Evolutionary conservation across 2,329 filamentous ascomycete species (phyloP).

Genomic region (Arthrinium phaeospermum): DNA sequence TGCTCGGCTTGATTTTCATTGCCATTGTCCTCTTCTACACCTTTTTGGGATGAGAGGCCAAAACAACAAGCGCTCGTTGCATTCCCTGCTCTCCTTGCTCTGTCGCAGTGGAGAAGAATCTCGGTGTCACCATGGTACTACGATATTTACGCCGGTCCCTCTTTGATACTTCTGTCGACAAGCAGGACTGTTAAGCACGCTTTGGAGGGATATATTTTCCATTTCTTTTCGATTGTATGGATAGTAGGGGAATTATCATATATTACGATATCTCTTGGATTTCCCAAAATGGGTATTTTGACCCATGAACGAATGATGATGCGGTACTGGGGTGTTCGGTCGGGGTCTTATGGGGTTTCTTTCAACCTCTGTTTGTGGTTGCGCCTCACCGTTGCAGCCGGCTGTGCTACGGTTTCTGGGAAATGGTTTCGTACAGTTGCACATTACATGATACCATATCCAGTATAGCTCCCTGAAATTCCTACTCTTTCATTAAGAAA

Average conservation of each 20-base stretch:
- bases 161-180: not conserved
- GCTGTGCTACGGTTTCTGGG: not conserved
- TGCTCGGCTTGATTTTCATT: not conserved
- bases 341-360: not conserved
- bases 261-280: not conserved
- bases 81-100: not conserved
- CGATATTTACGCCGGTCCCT: not conserved
- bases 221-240: not conserved
- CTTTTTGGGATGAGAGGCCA: not conserved
- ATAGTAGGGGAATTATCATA: not conserved
- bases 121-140: not conserved
- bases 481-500: not conserved
- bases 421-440: not conserved
- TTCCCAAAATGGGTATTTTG: not conserved
- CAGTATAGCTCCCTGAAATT: not conserved
- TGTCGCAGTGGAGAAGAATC: not conserved
- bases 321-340: not conserved
- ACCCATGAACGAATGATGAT: not conserved
- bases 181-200: not conserved
- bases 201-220: not conserved
- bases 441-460: not conserved
- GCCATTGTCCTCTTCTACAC: not conserved
- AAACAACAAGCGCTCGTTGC: not conserved
- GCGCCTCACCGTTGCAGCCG: not conserved
- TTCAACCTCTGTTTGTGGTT: not conserved